These are phyloP conservation scores for Ascochyta pisi DNA, from an alignment of 2,329 filamentous ascomycete species.

Conservation along the genomic window DNA sequence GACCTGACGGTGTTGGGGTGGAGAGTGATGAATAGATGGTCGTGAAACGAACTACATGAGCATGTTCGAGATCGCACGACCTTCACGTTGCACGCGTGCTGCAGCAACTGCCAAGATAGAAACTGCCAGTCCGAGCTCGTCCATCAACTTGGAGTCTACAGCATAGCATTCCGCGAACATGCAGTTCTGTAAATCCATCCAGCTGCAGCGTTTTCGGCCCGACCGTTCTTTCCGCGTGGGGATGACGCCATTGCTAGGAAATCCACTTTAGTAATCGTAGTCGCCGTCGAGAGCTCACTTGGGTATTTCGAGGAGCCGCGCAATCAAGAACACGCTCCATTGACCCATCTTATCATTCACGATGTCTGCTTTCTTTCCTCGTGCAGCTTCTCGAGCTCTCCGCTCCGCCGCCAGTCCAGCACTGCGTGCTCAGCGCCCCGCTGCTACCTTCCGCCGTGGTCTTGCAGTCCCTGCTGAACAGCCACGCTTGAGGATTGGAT, in stretches of 20 bases:
- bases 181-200: neutral
- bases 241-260: slow-evolving; percentile 14
- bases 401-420: slow-evolving; percentile 35
- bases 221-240: slow-evolving; percentile 3
- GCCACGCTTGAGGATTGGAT: slow-evolving; percentile 54
- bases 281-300: neutral
- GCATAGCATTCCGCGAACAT: neutral
- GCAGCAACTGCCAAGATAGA: neutral
- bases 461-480: slow-evolving; percentile 48
- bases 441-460: slow-evolving; percentile 46
- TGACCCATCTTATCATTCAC: slow-evolving; percentile 4
- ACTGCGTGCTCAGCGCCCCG: slow-evolving; percentile 35
- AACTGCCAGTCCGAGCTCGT: neutral
- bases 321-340: neutral
- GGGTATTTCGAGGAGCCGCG: neutral
- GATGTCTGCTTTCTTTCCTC: slow-evolving; percentile 47
- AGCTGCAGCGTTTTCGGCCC: neutral
- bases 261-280: slow-evolving; percentile 8
- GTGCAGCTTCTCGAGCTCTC: slow-evolving; percentile 46
- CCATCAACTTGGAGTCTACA: neutral
- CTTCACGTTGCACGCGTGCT: slow-evolving; percentile 7
- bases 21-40: no score
- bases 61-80: slow-evolving; percentile 10
- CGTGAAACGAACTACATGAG: no score
- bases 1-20: no score